Percentiles rank a stretch among this genome's conserved stretches.
phyloP scores from a whole-genome alignment of 2,329 filamentous ascomycete genomes.

The Penicillium sp. region DNA sequence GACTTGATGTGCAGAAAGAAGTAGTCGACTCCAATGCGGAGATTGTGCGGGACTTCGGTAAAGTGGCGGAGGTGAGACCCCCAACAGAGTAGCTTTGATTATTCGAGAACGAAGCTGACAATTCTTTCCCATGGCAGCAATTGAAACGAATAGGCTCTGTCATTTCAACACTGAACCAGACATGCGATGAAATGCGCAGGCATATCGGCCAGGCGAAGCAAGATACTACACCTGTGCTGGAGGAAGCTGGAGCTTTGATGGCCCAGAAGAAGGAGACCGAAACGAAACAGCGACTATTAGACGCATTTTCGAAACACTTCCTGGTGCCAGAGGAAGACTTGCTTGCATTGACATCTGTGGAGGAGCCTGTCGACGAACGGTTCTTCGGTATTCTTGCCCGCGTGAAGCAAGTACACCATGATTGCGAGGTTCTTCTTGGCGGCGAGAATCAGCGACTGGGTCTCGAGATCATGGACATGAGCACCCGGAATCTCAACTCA shows the following conservation, averaged over 20 bases:
- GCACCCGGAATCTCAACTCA: conserved; percentile 80
- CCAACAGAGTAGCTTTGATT: neutral
- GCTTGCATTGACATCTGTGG: conserved; percentile 73
- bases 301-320: conserved; percentile 81
- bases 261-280: conserved; percentile 74
- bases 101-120: conserved; percentile 16
- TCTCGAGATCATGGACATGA: conserved; percentile 88
- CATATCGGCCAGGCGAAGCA: conserved; percentile 76
- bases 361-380: conserved; percentile 79
- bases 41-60: conserved; percentile 84
- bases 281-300: conserved; percentile 76
- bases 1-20: conserved; percentile 85
- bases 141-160: conserved; percentile 79
- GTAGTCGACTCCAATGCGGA: conserved; percentile 91
- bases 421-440: conserved; percentile 86
- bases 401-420: conserved; percentile 83
- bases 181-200: conserved; percentile 77
- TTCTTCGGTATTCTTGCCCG: conserved; percentile 80
- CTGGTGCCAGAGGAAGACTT: conserved; percentile 81
- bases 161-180: conserved; percentile 76
- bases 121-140: conserved; percentile 63
- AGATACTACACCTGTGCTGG: conserved; percentile 73
- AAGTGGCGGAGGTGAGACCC: conserved; percentile 77
- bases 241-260: conserved; percentile 76
- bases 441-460: conserved; percentile 88